phyloP scores from a whole-genome alignment of 768 basidiomycete genomes.

The Boletus subcaerulescens region DNA sequence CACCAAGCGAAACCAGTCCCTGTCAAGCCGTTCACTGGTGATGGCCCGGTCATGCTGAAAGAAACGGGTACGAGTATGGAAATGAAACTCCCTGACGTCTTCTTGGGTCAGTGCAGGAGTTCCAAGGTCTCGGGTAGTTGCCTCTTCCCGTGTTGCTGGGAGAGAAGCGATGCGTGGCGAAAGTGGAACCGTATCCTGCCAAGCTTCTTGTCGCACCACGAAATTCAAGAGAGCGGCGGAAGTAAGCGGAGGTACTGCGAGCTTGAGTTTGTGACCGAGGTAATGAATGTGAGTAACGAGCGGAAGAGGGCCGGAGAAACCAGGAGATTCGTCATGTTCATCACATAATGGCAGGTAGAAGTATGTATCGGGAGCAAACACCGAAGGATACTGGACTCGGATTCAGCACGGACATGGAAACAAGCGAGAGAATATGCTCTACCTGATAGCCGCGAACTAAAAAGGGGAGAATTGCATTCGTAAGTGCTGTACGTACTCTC shows the following conservation, averaged over 20 bases:
- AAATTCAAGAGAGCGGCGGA: constrained; percentile 40
- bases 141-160: constrained; percentile 37
- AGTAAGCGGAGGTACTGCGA: constrained; percentile 41
- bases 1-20: constrained; percentile 48
- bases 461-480: constrained; percentile 37
- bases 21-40: constrained; percentile 37
- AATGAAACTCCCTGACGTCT: constrained; percentile 41
- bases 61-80: constrained; percentile 34
- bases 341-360: constrained; percentile 41
- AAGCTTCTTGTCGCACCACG: constrained; percentile 36
- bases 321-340: constrained; percentile 19
- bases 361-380: constrained; percentile 43
- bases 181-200: constrained; percentile 30
- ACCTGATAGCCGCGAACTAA: constrained; percentile 43
- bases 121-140: constrained; percentile 24
- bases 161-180: constrained; percentile 21
- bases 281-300: constrained; percentile 35
- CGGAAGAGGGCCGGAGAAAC: constrained; percentile 34
- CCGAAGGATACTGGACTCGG: constrained; percentile 37
- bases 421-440: constrained; percentile 5
- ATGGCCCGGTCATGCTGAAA: constrained; percentile 18
- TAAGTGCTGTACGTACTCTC: constrained; percentile 25
- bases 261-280: constrained; percentile 38
- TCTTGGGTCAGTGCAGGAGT: constrained; percentile 36
- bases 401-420: constrained; percentile 2